A percentile compares a stretch with the other conserved stretches of the same genome.
phyloP scores from a whole-genome alignment of 305 asterid species.

The Plantago rigida region DNA sequence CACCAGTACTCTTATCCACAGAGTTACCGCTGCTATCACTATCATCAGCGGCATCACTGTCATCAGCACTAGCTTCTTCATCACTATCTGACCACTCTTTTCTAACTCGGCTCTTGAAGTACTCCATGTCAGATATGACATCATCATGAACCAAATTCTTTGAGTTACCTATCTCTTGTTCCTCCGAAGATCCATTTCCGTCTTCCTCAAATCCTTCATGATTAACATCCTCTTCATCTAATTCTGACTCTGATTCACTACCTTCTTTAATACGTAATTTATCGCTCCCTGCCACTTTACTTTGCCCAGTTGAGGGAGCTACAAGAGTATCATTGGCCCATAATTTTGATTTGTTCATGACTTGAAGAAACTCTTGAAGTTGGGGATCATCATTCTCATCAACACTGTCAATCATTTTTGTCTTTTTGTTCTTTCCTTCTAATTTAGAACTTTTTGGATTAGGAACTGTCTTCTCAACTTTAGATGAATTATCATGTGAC shows the following conservation, averaged over 20 bases:
- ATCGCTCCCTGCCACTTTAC: slow-evolving; percentile 28
- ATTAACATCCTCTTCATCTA: slow-evolving; percentile 26
- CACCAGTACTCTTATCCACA: slow-evolving; percentile 24
- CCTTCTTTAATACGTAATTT: slow-evolving; percentile 22
- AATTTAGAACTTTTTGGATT: slow-evolving; percentile 30
- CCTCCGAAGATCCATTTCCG: slow-evolving; percentile 27
- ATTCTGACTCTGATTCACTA: slow-evolving; percentile 1
- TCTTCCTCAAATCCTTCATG: slow-evolving; percentile 32
- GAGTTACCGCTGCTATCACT: slow-evolving; percentile 23
- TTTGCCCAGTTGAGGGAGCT: slow-evolving; percentile 37
- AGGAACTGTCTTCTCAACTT: slow-evolving; percentile 32
- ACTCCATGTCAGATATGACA: slow-evolving; percentile 61
- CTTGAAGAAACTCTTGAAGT: slow-evolving; percentile 74
- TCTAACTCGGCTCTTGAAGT: slow-evolving; percentile 61
- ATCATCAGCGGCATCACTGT: slow-evolving; percentile 29
- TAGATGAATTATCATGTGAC: slow-evolving; percentile 35
- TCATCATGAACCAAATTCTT: slow-evolving; percentile 35
- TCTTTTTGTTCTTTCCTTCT: slow-evolving; percentile 40
- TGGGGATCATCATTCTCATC: slow-evolving; percentile 54
- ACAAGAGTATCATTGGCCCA: slow-evolving; percentile 79
- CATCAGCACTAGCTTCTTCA: slow-evolving; percentile 34
- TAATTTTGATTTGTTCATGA: slow-evolving; percentile 77
- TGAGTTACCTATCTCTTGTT: slow-evolving; percentile 30
- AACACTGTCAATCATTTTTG: slow-evolving; percentile 37
- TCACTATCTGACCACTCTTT: slow-evolving; percentile 63